These are phyloP conservation scores for Podosphaera fusca DNA, from an alignment of 2,329 filamentous ascomycete species.

Conservation along the genomic window DNA sequence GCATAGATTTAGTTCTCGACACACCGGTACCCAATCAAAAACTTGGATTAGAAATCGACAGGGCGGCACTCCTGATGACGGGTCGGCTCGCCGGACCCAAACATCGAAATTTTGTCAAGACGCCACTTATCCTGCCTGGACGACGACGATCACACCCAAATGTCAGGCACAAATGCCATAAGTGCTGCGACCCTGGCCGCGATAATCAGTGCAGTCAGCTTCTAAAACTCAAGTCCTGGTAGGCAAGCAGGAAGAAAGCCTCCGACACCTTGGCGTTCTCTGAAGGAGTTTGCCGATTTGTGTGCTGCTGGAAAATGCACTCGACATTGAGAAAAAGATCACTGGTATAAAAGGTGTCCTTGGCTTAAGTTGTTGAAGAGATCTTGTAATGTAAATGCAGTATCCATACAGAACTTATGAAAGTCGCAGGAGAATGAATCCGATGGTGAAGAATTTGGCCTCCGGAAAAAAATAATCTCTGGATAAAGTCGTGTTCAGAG, in stretches of 20 bases:
- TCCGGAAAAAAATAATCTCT: not conserved
- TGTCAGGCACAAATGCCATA: not conserved
- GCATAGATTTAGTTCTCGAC: not conserved
- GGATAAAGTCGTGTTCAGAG: not conserved
- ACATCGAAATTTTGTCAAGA: not conserved
- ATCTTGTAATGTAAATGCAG: not conserved
- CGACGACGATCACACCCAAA: not conserved
- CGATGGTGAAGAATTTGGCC: not conserved
- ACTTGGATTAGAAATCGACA: not conserved
- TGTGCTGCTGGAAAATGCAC: not conserved
- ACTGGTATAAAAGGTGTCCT: not conserved
- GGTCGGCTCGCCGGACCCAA: not conserved
- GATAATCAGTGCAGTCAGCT: not conserved
- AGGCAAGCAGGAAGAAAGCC: not conserved
- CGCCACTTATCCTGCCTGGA: not conserved
- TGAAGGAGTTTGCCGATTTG: not conserved
- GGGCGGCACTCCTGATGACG: not conserved
- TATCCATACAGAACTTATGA: not conserved
- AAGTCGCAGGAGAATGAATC: not conserved
- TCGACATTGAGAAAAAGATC: not conserved
- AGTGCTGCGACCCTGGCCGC: not conserved
- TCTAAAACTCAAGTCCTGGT: no score
- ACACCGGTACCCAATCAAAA: not conserved
- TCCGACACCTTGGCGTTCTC: not conserved
- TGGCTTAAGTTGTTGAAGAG: not conserved